Evolutionary conservation across 2,329 filamentous ascomycete species (phyloP).

Genomic region (Ophiostoma perfectum): DNA sequence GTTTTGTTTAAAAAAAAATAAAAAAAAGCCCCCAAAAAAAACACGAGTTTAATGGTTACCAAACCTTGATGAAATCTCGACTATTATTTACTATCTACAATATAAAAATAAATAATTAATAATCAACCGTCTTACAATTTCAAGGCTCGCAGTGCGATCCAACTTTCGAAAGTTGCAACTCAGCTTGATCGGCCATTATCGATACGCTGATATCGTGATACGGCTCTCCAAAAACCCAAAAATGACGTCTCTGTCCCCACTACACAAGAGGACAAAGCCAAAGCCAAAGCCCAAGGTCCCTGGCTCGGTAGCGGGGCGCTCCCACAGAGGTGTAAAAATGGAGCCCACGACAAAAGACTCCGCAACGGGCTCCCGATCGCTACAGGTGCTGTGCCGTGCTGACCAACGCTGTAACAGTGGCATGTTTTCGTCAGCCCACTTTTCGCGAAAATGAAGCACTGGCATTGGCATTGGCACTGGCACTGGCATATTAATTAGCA

Average conservation of each 20-base stretch:
- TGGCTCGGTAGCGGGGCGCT: background rate
- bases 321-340: constrained; percentile 3
- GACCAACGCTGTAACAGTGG: background rate
- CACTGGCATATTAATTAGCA: background rate
- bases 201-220: constrained; percentile 2
- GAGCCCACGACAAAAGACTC: background rate
- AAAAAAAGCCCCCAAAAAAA: no score
- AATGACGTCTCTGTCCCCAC: constrained; percentile 12
- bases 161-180: no score
- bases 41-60: no score
- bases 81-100: no score
- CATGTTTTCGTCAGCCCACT: constrained; percentile 2
- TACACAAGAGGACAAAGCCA: background rate
- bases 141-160: no score
- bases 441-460: constrained; percentile 6
- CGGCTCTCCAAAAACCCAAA: no score
- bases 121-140: no score
- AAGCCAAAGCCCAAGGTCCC: background rate
- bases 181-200: constrained; percentile 1
- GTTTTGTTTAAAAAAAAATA: background rate
- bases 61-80: no score
- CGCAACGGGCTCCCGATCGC: background rate
- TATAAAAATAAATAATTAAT: no score
- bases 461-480: background rate
- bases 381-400: background rate